Evolutionary conservation across 2,329 filamentous ascomycete genomes (phyloP).

Genomic region (Graphilbum fragrans): DNA sequence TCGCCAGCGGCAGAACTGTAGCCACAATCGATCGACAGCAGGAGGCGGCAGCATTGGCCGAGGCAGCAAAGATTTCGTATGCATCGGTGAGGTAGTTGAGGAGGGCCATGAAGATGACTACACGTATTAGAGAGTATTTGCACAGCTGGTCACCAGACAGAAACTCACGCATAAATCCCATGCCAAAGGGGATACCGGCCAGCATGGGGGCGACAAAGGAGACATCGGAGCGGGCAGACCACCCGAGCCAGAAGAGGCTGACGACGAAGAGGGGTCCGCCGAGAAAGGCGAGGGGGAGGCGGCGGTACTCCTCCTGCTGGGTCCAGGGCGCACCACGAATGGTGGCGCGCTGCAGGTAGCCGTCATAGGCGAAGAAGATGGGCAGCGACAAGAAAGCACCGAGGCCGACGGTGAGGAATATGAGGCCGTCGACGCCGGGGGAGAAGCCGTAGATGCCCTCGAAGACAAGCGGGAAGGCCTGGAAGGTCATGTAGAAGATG

Average conservation of each 20-base stretch:
- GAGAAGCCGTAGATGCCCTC: conserved; percentile 48
- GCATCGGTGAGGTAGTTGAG: conserved; percentile 35
- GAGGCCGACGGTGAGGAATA: conserved; percentile 56
- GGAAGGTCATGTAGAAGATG: conserved; percentile 61
- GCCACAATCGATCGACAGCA: conserved; percentile 37
- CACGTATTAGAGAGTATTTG: neutral
- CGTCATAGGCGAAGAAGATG: conserved; percentile 56
- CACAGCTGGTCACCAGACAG: neutral
- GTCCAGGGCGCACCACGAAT: conserved; percentile 41
- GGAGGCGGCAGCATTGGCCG: conserved; percentile 38
- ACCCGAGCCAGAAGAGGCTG: conserved; percentile 51
- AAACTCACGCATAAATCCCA: conserved; percentile 39
- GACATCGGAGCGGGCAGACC: conserved; percentile 34
- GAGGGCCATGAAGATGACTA: conserved; percentile 46
- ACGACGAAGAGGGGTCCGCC: conserved; percentile 52
- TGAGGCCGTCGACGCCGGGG: conserved; percentile 51
- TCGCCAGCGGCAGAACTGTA: conserved; percentile 44
- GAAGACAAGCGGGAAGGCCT: conserved; percentile 64
- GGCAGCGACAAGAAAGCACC: conserved; percentile 47
- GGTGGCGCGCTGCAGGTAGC: conserved; percentile 40
- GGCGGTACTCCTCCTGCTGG: conserved; percentile 50
- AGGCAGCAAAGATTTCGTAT: conserved; percentile 53
- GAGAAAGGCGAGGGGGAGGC: conserved; percentile 59
- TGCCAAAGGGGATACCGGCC: conserved; percentile 48
- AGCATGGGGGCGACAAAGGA: conserved; percentile 45